Base-by-base conservation (phyloP, 2,329 filamentous ascomycete genomes). In the Macrophomina pseudophaseolina region DNA sequence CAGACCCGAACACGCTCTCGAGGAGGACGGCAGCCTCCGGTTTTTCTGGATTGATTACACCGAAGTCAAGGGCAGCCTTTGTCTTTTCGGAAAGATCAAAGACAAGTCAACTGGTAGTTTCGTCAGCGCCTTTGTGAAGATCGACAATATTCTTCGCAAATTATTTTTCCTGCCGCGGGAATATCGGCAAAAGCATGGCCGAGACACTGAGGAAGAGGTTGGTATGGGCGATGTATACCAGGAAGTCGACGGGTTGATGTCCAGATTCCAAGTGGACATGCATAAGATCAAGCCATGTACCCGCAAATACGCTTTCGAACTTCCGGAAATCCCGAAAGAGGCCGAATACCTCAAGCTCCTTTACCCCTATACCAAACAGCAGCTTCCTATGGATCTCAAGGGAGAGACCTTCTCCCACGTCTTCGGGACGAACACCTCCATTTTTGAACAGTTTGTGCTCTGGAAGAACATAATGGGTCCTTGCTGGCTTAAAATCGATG, bases 381-480 rank as follows among this genome's bases (percentile, higher is more conserved):
- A 85, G 18, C 78, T 99, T 42, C 86, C 92, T n/a, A 83, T 87
- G 64, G 90, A 91, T 68, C 80, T 87, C 5, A 87, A 84, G 48
- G 95, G 95, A 33, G 89, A 97, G 76, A 98, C 95, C 0, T 99
- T 94, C 75, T 97, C 94, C 1, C 92, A 92, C 70, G 90, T 97
- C 30, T 99, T 99, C 72, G 95, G 96, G 33, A 91, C 91, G 66
- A 97, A 95, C 77, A 99, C 95, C 0, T 89, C 92, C 1, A 84
- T 99, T 0, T 99, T 99, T 72, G 95, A 99, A 79, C 95, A 99
- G 73, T 99, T 99, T 75, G 95, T 99, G 23, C 85, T 99, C 5
- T 97, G 94, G 91, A 98, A 97, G 81, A 97, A 97, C 75, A 92
- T 99, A 72, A 99, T 97, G 94, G 95, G 95, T 1, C 95, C 95